Conservation (phyloP, 73 alveolate genomes). For the Stentor roeselii region DNA sequence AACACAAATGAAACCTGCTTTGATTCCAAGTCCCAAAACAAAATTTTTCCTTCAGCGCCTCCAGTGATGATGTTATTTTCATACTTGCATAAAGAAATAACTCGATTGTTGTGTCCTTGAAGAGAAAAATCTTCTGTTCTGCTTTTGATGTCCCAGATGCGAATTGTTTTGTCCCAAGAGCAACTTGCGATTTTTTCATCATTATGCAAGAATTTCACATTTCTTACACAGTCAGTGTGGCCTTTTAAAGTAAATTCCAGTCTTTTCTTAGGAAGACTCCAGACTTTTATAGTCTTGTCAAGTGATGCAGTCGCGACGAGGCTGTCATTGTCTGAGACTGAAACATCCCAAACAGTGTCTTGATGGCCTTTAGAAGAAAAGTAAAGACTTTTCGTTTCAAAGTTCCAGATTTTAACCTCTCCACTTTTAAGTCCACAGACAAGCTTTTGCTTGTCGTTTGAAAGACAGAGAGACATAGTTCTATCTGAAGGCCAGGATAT, state of each 20-base stretch:
- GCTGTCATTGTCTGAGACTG: background rate
- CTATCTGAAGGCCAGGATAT: too few species aligned
- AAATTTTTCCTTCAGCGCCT: background rate
- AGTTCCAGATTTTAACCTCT: too few species aligned
- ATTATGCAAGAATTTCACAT: too few species aligned
- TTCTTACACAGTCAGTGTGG: background rate
- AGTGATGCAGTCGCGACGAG: background rate
- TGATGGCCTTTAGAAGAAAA: too few species aligned
- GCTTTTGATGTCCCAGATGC: background rate
- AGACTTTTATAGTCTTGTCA: background rate
- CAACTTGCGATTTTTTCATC: background rate
- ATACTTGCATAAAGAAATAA: background rate
- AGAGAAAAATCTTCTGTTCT: background rate
- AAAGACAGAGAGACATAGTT: too few species aligned
- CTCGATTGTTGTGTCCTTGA: background rate
- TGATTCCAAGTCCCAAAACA: constrained; percentile 6
- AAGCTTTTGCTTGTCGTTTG: too few species aligned
- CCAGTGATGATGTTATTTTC: background rate
- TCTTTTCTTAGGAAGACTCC: background rate
- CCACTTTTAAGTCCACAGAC: too few species aligned
- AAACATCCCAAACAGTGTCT: too few species aligned
- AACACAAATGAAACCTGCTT: too few species aligned
- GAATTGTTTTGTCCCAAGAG: background rate
- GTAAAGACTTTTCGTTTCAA: too few species aligned
- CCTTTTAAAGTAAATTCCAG: background rate